Percentiles rank a stretch among this genome's conserved stretches.
Evolutionary conservation across 1,284 basidiomycete species (phyloP).

Genomic region (Inonotus hispidus): DNA sequence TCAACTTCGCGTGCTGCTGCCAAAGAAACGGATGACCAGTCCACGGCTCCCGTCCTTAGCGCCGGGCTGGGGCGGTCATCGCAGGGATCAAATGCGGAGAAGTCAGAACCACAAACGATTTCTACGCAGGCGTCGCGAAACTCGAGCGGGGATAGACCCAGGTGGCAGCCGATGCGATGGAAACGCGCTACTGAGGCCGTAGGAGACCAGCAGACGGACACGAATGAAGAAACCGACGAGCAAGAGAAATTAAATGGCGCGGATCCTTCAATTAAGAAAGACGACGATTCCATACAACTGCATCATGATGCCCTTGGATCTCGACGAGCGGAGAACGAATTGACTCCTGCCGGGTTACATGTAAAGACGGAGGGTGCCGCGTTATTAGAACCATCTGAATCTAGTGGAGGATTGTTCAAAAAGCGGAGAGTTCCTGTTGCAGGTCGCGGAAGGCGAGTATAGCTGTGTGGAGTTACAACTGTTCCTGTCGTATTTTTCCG

Average conservation of each 20-base stretch:
- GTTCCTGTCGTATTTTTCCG: not conserved
- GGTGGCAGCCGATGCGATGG: constrained; percentile 37
- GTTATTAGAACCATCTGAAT: constrained; percentile 15
- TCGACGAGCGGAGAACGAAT: constrained; percentile 1
- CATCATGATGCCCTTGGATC: constrained; percentile 9
- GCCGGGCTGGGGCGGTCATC: not conserved
- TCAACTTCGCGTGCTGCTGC: constrained; percentile 1
- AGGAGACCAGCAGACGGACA: not conserved
- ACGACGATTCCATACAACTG: constrained; percentile 15
- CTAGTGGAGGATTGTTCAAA: constrained; percentile 35
- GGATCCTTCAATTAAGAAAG: constrained; percentile 19
- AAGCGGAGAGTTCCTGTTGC: constrained; percentile 36
- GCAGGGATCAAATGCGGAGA: not conserved
- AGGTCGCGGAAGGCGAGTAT: constrained; percentile 13
- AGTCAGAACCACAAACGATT: not conserved
- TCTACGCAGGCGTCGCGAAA: constrained; percentile 4
- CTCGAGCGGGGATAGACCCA: constrained; percentile 25
- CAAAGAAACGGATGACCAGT: not conserved
- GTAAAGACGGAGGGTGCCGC: constrained; percentile 18
- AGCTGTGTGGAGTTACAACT: not conserved
- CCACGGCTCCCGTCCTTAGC: not conserved
- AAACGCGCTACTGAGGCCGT: constrained; percentile 20
- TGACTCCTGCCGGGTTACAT: constrained; percentile 3
- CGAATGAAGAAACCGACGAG: constrained; percentile 7
- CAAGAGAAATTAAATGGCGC: not conserved